These are phyloP conservation scores for Escallonia herrerae DNA, from an alignment of 129 eudicot genomes.

Conservation along the genomic window DNA sequence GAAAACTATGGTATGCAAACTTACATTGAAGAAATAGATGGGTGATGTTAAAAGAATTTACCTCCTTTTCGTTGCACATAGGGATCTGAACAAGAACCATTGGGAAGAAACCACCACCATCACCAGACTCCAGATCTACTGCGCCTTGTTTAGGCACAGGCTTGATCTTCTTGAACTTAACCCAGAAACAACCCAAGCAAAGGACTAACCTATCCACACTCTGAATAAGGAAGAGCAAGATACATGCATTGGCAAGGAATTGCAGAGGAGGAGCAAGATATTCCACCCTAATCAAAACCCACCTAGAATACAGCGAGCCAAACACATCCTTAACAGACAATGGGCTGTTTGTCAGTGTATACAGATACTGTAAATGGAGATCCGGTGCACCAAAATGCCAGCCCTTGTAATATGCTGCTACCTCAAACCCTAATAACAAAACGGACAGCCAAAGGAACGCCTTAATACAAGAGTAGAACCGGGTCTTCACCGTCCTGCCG, in stretches of 20 bases:
- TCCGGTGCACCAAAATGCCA: conserved; percentile 64
- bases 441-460: conserved; percentile 48
- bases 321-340: conserved; percentile 40
- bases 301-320: conserved; percentile 50
- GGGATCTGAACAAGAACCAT: conserved; percentile 99
- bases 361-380: conserved; percentile 51
- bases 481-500: conserved; percentile 7
- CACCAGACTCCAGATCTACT: conserved; percentile 74
- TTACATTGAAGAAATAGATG: conserved; percentile 3
- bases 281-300: conserved; percentile 73
- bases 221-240: conserved; percentile 63
- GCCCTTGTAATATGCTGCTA: conserved; percentile 63
- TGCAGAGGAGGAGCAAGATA: conserved; percentile 86
- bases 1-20: no score
- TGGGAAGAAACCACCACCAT: conserved; percentile 55
- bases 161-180: conserved; percentile 52
- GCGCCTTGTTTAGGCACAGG: conserved; percentile 46
- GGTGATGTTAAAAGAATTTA: conserved; percentile 12
- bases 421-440: conserved; percentile 49
- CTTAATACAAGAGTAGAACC: conserved; percentile 53
- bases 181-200: conserved; percentile 87
- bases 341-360: conserved; percentile 24
- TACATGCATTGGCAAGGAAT: conserved; percentile 59
- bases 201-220: conserved; percentile 74
- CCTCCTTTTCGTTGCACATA: conserved; percentile 97